These are phyloP conservation scores for Fusarium sp. DNA, from an alignment of 2,329 filamentous ascomycete genomes.

Conservation along the genomic window DNA sequence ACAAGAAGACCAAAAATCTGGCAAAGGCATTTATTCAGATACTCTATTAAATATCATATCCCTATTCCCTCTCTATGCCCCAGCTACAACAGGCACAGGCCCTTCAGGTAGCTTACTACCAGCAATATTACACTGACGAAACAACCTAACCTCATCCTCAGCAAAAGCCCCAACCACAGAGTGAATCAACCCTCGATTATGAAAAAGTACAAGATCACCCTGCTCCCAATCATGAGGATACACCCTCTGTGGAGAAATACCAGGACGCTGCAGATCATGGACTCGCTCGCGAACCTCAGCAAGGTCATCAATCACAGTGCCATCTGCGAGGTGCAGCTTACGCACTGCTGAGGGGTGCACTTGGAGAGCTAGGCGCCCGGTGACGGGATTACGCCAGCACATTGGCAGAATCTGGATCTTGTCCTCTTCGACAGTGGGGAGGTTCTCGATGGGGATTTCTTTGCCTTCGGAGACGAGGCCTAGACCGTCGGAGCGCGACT, in stretches of 20 bases:
- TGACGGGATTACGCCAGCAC: conserved; percentile 82
- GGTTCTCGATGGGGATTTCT: conserved; percentile 70
- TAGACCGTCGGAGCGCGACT: conserved; percentile 75
- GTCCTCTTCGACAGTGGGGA: conserved; percentile 73
- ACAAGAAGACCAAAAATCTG: not conserved
- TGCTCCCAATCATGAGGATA: conserved; percentile 84
- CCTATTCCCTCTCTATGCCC: conserved; percentile 3
- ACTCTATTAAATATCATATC: no score
- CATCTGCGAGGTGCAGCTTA: conserved; percentile 75
- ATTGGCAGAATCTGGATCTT: conserved; percentile 81
- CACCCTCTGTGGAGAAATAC: conserved; percentile 75
- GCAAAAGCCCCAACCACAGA: conserved; percentile 81
- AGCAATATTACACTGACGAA: conserved; percentile 85
- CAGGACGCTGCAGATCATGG: conserved; percentile 77
- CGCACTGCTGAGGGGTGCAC: conserved; percentile 80
- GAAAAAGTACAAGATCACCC: conserved; percentile 82
- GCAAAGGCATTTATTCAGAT: no score
- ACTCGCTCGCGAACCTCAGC: conserved; percentile 75
- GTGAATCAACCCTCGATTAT: conserved; percentile 82
- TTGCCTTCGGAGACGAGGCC: conserved; percentile 76
- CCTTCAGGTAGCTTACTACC: conserved; percentile 69
- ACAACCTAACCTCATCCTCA: conserved; percentile 79
- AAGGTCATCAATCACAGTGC: conserved; percentile 77
- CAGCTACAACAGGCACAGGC: conserved; percentile 48
- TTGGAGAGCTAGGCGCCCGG: conserved; percentile 76